A percentile compares a stretch with the other conserved stretches of the same genome.
phyloP scores from a whole-genome alignment of 768 basidiomycete genomes.

The Termitomyces sp. region DNA sequence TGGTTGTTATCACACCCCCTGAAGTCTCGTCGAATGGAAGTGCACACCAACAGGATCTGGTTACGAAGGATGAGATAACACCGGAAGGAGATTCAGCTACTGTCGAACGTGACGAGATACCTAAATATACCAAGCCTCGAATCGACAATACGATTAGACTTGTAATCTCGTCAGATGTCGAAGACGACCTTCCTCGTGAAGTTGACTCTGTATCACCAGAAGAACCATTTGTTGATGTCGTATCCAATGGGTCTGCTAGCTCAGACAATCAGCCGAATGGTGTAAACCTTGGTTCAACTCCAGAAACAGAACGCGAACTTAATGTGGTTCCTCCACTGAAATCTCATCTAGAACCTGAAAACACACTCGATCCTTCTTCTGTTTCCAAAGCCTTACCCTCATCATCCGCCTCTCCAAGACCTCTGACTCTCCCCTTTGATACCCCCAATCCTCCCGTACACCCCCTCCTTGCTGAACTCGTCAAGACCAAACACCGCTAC shows the following conservation, averaged over 20 bases:
- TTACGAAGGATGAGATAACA: neutral
- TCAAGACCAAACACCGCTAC: conserved; percentile 29
- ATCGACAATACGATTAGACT: neutral
- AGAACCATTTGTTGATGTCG: neutral
- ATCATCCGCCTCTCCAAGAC: neutral
- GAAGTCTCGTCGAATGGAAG: neutral
- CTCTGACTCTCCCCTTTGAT: neutral
- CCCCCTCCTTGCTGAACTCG: conserved; percentile 45
- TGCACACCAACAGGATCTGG: neutral
- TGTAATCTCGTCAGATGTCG: neutral
- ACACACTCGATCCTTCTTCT: no score
- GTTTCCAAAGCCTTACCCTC: neutral
- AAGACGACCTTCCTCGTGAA: neutral
- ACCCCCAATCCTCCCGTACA: conserved; percentile 17
- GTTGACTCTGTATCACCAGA: neutral
- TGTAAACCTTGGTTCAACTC: neutral
- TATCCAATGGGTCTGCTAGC: neutral
- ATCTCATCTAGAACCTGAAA: no score
- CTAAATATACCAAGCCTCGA: neutral
- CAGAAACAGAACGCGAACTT: neutral
- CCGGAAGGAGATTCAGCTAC: neutral
- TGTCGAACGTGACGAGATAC: neutral
- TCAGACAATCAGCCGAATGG: neutral
- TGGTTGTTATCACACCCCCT: neutral
- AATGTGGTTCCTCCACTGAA: no score